A percentile compares a stretch with the other conserved stretches of the same genome.
Evolutionary conservation across 768 basidiomycete genomes (phyloP).

Genomic region (Postia placenta): DNA sequence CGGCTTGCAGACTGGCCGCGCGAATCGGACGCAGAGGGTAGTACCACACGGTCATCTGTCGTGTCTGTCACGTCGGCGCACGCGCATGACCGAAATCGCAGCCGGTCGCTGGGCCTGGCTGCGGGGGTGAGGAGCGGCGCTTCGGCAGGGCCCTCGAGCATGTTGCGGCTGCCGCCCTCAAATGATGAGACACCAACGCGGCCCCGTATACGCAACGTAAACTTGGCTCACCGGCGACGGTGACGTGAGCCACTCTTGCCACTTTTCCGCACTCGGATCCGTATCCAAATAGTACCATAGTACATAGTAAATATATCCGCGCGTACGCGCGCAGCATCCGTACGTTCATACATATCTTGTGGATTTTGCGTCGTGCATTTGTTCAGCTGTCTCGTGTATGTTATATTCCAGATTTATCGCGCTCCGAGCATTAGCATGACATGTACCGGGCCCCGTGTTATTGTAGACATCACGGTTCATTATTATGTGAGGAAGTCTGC

Average conservation of each 20-base stretch:
- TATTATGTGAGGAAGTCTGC: not conserved
- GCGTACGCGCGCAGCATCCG: not conserved
- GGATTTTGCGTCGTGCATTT: not conserved
- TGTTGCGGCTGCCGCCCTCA: not conserved
- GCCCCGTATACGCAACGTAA: constrained; percentile 42
- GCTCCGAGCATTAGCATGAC: not conserved
- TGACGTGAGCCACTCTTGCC: too few relatives aligned
- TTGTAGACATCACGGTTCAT: not conserved
- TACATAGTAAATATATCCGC: not conserved
- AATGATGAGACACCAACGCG: constrained; percentile 56
- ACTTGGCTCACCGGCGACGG: constrained; percentile 37
- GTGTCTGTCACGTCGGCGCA: constrained; percentile 2
- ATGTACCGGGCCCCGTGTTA: not conserved
- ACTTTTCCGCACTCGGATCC: too few relatives aligned
- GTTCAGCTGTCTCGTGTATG: not conserved
- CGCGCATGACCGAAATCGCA: not conserved
- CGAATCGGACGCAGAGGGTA: constrained; percentile 5
- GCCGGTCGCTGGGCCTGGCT: not conserved
- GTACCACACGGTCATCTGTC: constrained; percentile 4
- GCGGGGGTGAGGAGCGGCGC: not conserved
- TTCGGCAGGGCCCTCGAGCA: not conserved
- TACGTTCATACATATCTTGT: constrained; percentile 1
- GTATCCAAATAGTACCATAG: not conserved
- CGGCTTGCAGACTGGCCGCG: not conserved
- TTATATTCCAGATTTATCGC: not conserved